Conservation (phyloP, 2,329 filamentous ascomycete species). For the Colletotrichum tofieldiae region DNA sequence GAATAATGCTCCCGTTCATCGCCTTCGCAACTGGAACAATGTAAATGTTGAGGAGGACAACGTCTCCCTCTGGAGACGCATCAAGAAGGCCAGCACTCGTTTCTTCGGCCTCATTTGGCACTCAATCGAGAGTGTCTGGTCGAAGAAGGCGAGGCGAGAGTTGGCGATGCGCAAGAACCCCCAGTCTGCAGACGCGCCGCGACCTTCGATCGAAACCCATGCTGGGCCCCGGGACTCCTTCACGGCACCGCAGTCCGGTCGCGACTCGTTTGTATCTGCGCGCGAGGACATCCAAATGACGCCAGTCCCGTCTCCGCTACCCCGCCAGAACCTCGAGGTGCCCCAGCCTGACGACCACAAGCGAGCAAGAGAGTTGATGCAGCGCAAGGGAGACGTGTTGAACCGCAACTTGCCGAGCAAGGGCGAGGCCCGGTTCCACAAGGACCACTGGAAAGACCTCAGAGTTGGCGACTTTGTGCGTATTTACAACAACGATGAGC, state of each 20-base stretch:
- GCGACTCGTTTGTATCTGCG: conserved; percentile 68
- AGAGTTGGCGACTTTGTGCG: conserved; percentile 97
- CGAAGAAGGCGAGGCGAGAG: conserved; percentile 65
- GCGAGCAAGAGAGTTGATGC: conserved; percentile 57
- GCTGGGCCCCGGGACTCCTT: conserved; percentile 68
- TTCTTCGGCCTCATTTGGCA: conserved; percentile 70
- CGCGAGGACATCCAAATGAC: conserved; percentile 93
- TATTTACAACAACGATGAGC: conserved; percentile 95
- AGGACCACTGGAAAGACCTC: conserved; percentile 94
- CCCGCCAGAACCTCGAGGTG: conserved; percentile 58
- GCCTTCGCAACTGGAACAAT: conserved; percentile 90
- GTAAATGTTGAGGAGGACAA: conserved; percentile 93
- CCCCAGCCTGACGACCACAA: conserved; percentile 54
- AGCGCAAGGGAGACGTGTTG: conserved; percentile 74
- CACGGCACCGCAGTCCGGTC: conserved; percentile 57
- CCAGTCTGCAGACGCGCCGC: conserved; percentile 59
- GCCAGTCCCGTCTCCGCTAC: conserved; percentile 87
- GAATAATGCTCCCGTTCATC: conserved; percentile 96
- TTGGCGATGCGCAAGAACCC: conserved; percentile 64
- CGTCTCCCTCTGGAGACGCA: conserved; percentile 85
- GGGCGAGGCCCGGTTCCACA: conserved; percentile 88
- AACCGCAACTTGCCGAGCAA: conserved; percentile 77
- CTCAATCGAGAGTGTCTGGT: conserved; percentile 63
- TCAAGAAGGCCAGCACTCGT: conserved; percentile 90
- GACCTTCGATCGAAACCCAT: conserved; percentile 75